Base-by-base conservation (phyloP, 2,329 filamentous ascomycete genomes). In the Apiospora pterosperma region DNA sequence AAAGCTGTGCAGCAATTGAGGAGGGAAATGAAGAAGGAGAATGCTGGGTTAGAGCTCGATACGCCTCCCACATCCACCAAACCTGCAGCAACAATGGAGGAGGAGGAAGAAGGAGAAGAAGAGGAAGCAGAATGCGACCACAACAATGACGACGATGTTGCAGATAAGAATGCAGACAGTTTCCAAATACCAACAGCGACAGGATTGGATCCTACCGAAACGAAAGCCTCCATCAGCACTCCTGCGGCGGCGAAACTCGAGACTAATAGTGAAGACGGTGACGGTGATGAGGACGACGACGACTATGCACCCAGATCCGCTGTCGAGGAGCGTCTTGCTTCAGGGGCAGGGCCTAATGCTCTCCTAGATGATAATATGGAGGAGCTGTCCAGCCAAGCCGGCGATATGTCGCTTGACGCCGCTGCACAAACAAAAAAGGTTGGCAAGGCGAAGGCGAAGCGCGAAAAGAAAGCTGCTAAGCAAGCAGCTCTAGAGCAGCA, bases 1-100 rank as follows among this genome's bases (percentile, higher is more conserved):
- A 98, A 97, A 75, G 90, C 93, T 2, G 85, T 97, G 7, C 90
- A 94, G 69, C 87, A 93, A 66, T 78, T 99, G 42, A 88, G 88
- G 71, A 85, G 87, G 72, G 90, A 96, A 75, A 97, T 99, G 93
- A 87, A 85, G 70, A 88, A 90, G 70, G 92, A 99, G 72, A 90
- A 94, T 71, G 81, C 82, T 10, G 78, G 85, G 48, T 73, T 90
- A 4, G 75, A 79, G 62, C 67, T 71, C 1, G 67, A 67, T 11
- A 41, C 39, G n/a, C 41, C 62, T 4, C 36, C 62, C 5, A 42
- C 52, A 8, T 55, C 67, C 14, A 52, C 36, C 19, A 21, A 65
- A 2, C 31, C 63, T 36, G 19, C 48, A 34, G 52, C 41, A 65
- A 11, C 63, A n/a, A 21, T 25, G 28, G 36, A 36, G 4, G 62